Base-by-base conservation (phyloP, 441 rosid species). In the Eruca vesicaria region DNA sequence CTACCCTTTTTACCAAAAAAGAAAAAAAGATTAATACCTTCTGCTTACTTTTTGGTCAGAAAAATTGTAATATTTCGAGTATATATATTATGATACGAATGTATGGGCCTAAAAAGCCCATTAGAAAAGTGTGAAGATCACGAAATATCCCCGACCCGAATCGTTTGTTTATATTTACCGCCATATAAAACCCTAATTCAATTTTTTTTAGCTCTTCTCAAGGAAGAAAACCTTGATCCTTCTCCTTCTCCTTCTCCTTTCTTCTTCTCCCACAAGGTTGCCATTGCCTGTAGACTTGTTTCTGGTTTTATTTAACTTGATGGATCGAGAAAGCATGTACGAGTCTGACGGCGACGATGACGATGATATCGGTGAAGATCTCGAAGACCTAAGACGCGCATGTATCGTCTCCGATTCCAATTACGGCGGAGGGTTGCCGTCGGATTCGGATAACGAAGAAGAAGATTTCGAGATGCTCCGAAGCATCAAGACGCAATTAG, bases 311-410 rank as follows among this genome's bases (percentile, higher is more conserved):
- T 11, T 31, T 63, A 48, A 45, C 45, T 35, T 15, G 0, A 77
- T 77, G 80, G 66, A 71, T 66, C 63, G 20, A 9, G 29, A 20
- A 21, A 59, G 58, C 16, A 15, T 50, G 9, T 67, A 41, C 74
- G 61, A 63, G 14, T 15, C 52, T 38, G 59, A 64, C 16, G 64
- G 12, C 57, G 75, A 69, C 45, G 87, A 70, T 2, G 88, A 80
- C 50, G 82, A 76, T 35, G 83, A 78, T 7, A 88, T 91, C 21
- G 79, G 78, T 5, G 93, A 86, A 52, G 97, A 89, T 76, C 72
- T 92, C 76, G 93, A 94, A 66, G 97, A 91, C 12, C 74, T 92
- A 57, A 77, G 90, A 74, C 86, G 79, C 43, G 97, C 98, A 15
- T 91, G 92, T 79, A 65, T 79, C 6, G 48, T 83, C 21, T 31